phyloP scores from a whole-genome alignment of 805 yeast species.

The Pichia paraexigua region DNA sequence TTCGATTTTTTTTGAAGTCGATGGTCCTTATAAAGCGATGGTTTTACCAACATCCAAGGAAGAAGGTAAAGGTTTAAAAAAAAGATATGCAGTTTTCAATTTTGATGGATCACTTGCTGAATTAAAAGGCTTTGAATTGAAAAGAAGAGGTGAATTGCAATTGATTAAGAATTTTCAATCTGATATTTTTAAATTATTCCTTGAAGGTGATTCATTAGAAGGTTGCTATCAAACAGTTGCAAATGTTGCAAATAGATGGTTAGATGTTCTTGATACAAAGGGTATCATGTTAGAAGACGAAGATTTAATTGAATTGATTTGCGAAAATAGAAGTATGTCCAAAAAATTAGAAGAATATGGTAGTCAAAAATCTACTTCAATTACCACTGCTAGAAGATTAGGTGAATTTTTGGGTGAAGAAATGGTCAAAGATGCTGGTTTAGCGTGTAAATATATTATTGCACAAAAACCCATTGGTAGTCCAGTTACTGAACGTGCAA shows the following conservation, averaged over 20 bases:
- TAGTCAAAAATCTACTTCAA: slow-evolving; percentile 85
- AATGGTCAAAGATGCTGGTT: slow-evolving; percentile 93
- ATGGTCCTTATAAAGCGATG: slow-evolving; percentile 98
- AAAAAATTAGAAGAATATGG: slow-evolving; percentile 85
- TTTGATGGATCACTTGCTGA: slow-evolving; percentile 92
- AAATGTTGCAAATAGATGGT: slow-evolving; percentile 88
- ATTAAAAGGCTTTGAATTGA: slow-evolving; percentile 91
- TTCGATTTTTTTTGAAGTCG: slow-evolving; percentile 95
- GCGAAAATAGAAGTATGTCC: slow-evolving; percentile 94
- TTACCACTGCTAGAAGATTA: slow-evolving; percentile 86
- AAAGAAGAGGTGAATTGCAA: slow-evolving; percentile 93
- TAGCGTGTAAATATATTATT: slow-evolving; percentile 90
- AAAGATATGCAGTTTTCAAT: slow-evolving; percentile 95
- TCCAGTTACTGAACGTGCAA: slow-evolving; percentile 92
- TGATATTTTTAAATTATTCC: slow-evolving; percentile 83
- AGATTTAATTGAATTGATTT: slow-evolving; percentile 87
- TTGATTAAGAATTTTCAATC: slow-evolving; percentile 91
- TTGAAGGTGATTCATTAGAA: slow-evolving; percentile 75
- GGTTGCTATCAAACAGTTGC: slow-evolving; percentile 87
- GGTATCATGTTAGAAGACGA: slow-evolving; percentile 88
- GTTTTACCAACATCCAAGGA: slow-evolving; percentile 93
- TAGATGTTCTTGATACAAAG: slow-evolving; percentile 81
- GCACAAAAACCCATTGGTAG: slow-evolving; percentile 74
- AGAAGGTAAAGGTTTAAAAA: slow-evolving; percentile 94
- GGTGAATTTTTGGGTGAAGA: slow-evolving; percentile 95